Conservation (phyloP, 2,329 filamentous ascomycete genomes). For the Zymoseptoria tritici region DNA sequence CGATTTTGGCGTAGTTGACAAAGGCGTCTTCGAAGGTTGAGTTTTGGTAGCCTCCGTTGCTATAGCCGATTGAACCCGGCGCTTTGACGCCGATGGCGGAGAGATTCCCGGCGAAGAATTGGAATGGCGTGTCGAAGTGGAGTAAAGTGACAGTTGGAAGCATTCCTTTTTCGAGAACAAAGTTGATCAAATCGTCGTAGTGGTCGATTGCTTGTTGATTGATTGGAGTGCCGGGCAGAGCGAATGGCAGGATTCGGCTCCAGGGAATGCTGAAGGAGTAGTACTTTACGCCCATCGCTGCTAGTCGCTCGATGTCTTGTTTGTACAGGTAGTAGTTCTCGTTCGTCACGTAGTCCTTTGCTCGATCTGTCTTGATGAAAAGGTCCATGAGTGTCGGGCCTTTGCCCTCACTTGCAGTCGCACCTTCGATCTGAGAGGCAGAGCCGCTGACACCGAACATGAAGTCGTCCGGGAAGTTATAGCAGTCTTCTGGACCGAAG, state of each 20-base stretch:
- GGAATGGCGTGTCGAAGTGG: constrained; percentile 34
- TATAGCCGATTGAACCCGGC: background rate
- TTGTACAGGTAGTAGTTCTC: constrained; percentile 46
- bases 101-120: constrained; percentile 1
- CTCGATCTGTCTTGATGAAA: constrained; percentile 18
- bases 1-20: constrained; percentile 34
- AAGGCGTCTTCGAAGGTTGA: constrained; percentile 28
- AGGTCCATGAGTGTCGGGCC: constrained; percentile 20
- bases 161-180: constrained; percentile 35
- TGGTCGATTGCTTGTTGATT: constrained; percentile 42
- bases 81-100: too few species aligned
- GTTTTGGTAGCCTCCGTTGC: constrained; percentile 8
- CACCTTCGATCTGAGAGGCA: constrained; percentile 28
- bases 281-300: constrained; percentile 29
- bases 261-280: constrained; percentile 42
- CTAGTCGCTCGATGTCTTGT: constrained; percentile 30
- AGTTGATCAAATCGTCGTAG: constrained; percentile 41
- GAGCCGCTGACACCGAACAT: constrained; percentile 27
- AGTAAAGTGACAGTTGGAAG: constrained; percentile 40
- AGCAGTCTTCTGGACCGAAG: constrained; percentile 28
- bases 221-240: constrained; percentile 36
- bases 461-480: constrained; percentile 27
- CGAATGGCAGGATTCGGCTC: constrained; percentile 44
- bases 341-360: constrained; percentile 32
- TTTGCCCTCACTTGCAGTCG: constrained; percentile 23